Percentiles rank a stretch among this genome's conserved stretches.
phyloP scores from a whole-genome alignment of 805 yeast species.

The Zygoascus tannicola region DNA sequence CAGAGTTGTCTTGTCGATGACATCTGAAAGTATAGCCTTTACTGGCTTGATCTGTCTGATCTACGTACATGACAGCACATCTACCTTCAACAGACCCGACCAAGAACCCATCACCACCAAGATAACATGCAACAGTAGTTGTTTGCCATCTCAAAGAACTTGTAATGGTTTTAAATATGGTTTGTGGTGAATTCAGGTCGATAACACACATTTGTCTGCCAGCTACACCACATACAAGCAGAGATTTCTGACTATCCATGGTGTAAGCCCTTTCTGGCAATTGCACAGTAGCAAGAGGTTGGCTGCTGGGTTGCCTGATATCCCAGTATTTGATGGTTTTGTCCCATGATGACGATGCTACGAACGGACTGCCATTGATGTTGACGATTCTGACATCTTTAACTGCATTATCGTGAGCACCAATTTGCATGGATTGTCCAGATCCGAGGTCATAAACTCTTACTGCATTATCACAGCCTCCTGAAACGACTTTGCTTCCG shows the following conservation, averaged over 20 bases:
- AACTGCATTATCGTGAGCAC: conserved; percentile 78
- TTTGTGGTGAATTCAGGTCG: conserved; percentile 69
- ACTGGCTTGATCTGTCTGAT: conserved; percentile 47
- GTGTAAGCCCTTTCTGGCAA: conserved; percentile 87
- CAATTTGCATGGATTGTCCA: conserved; percentile 77
- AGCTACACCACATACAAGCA: conserved; percentile 90
- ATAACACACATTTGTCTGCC: conserved; percentile 72
- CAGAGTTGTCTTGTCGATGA: conserved; percentile 64
- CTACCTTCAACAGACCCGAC: conserved; percentile 92
- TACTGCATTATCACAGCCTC: conserved; percentile 87
- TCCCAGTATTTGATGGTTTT: conserved; percentile 94
- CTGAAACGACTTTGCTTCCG: conserved; percentile 79
- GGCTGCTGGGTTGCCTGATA: conserved; percentile 47
- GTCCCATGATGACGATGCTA: conserved; percentile 95
- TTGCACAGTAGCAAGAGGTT: conserved; percentile 69
- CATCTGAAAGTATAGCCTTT: conserved; percentile 87
- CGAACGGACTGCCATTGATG: conserved; percentile 69
- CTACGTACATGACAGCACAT: conserved; percentile 88
- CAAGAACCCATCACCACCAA: conserved; percentile 89
- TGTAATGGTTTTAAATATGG: conserved; percentile 59
- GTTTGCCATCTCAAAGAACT: conserved; percentile 90
- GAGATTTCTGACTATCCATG: conserved; percentile 73
- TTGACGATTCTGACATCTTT: conserved; percentile 64
- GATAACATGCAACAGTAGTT: conserved; percentile 70
- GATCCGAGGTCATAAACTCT: conserved; percentile 71